A percentile compares a stretch with the other conserved stretches of the same genome.
Evolutionary conservation across 176 grass and related monocot genomes (phyloP).

Genomic region (Eragrostis nindensis): DNA sequence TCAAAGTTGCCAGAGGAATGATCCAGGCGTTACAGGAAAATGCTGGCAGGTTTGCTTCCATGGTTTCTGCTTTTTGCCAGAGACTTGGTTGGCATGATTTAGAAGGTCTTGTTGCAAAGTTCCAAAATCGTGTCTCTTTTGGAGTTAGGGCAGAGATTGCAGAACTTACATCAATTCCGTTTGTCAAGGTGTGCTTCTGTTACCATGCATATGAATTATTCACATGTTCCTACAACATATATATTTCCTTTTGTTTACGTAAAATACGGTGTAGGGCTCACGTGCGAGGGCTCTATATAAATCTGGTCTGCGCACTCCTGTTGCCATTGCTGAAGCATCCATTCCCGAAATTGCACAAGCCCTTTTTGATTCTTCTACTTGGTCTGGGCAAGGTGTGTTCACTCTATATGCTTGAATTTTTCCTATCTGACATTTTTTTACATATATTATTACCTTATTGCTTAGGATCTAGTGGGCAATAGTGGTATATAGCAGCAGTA

Average conservation of each 20-base stretch:
- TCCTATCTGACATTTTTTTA: conserved; percentile 18
- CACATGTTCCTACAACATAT: conserved; percentile 31
- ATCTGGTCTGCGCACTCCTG: conserved; percentile 73
- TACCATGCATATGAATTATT: conserved; percentile 28
- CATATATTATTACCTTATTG: conserved; percentile 7
- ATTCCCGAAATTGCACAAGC: conserved; percentile 86
- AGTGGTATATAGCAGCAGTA: conserved; percentile 1
- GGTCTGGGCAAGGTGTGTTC: conserved; percentile 63
- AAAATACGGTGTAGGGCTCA: conserved; percentile 62
- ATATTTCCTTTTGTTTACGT: conserved; percentile 22
- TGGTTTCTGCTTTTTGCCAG: conserved; percentile 96
- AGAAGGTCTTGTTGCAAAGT: conserved; percentile 90
- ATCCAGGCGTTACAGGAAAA: conserved; percentile 95
- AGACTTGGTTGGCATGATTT: conserved; percentile 97
- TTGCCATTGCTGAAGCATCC: conserved; percentile 92
- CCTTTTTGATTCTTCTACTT: conserved; percentile 80
- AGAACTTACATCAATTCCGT: conserved; percentile 88
- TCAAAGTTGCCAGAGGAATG: conserved; percentile 95
- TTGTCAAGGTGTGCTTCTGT: conserved; percentile 69
- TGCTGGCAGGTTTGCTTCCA: conserved; percentile 95
- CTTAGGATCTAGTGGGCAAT: not conserved
- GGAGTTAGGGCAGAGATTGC: conserved; percentile 96
- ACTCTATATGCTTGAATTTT: conserved; percentile 36
- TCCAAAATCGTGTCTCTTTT: conserved; percentile 96
- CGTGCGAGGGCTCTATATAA: conserved; percentile 93